phyloP scores from a whole-genome alignment of 108 stramenopile genomes.

The Stephanodiscus minutulus region DNA sequence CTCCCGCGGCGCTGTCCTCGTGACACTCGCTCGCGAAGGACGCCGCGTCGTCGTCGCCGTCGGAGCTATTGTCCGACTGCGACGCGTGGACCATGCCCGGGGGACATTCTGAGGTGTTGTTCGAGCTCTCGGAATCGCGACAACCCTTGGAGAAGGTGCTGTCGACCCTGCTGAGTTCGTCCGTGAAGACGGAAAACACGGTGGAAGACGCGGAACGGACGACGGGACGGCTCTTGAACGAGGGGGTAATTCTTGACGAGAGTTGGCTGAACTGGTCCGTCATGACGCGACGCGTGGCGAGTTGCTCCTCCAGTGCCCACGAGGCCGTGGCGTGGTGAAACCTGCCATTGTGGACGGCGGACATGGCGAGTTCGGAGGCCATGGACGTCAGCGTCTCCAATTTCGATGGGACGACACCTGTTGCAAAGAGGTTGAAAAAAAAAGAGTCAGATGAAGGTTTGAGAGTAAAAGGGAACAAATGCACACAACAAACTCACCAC shows the following conservation, averaged over 20 bases:
- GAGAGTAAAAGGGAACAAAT: background rate
- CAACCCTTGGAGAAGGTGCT: constrained; percentile 2
- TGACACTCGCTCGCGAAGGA: constrained; percentile 36
- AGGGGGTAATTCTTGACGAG: constrained; percentile 4
- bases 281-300: constrained; percentile 42
- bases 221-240: constrained; percentile 39
- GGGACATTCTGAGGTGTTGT: constrained; percentile 14
- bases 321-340: constrained; percentile 85
- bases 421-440: constrained; percentile 7
- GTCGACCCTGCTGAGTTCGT: constrained; percentile 30
- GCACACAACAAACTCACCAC: constrained; percentile 21
- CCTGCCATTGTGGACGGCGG: constrained; percentile 75
- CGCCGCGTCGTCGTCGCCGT: constrained; percentile 41
- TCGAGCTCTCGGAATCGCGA: constrained; percentile 1
- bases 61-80: constrained; percentile 70
- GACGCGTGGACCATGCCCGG: constrained; percentile 65
- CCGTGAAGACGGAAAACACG: constrained; percentile 41
- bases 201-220: constrained; percentile 42
- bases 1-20: constrained; percentile 70
- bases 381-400: constrained; percentile 74
- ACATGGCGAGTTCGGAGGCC: constrained; percentile 76
- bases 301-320: constrained; percentile 70
- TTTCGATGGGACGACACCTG: constrained; percentile 75
- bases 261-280: background rate
- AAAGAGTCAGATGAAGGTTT: background rate